A percentile compares a stretch with the other conserved stretches of the same genome.
phyloP scores from a whole-genome alignment of 2,329 filamentous ascomycete species.

The Drechslerella coelobrocha region DNA sequence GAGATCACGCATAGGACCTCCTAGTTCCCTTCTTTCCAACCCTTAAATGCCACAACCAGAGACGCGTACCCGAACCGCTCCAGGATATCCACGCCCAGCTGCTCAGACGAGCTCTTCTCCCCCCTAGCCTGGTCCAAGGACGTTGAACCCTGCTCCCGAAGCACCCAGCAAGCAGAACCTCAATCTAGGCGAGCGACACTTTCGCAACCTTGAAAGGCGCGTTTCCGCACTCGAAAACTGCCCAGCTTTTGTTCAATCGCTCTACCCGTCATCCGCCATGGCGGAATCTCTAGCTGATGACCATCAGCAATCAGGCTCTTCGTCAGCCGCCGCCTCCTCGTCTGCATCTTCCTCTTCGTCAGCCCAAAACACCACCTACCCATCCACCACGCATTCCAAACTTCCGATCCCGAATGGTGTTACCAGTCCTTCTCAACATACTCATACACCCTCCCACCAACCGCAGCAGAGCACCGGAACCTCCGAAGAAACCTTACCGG shows the following conservation, averaged over 20 bases:
- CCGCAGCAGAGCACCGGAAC: constrained; percentile 14
- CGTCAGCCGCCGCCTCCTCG: constrained; percentile 29
- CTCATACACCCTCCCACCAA: constrained; percentile 14
- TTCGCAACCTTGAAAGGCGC: constrained; percentile 32
- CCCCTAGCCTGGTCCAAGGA: background rate
- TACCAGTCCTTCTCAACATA: constrained; percentile 21
- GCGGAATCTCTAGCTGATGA: constrained; percentile 48
- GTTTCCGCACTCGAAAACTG: constrained; percentile 14
- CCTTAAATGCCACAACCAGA: too few species aligned
- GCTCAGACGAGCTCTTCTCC: background rate
- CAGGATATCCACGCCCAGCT: too few species aligned
- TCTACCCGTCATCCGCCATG: constrained; percentile 31
- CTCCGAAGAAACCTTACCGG: constrained; percentile 17
- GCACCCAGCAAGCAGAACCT: too few species aligned
- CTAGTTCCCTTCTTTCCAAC: too few species aligned
- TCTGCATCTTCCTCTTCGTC: constrained; percentile 13
- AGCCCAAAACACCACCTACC: constrained; percentile 2
- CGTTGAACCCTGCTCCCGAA: background rate
- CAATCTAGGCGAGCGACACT: constrained; percentile 1
- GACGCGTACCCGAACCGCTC: too few species aligned
- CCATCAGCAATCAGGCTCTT: constrained; percentile 47
- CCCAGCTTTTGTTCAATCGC: constrained; percentile 10
- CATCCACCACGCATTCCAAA: constrained; percentile 19
- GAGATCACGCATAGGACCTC: too few species aligned
- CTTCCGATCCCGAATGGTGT: constrained; percentile 41